Base-by-base conservation (phyloP, 768 basidiomycete genomes). In the Royoungia palumana region DNA sequence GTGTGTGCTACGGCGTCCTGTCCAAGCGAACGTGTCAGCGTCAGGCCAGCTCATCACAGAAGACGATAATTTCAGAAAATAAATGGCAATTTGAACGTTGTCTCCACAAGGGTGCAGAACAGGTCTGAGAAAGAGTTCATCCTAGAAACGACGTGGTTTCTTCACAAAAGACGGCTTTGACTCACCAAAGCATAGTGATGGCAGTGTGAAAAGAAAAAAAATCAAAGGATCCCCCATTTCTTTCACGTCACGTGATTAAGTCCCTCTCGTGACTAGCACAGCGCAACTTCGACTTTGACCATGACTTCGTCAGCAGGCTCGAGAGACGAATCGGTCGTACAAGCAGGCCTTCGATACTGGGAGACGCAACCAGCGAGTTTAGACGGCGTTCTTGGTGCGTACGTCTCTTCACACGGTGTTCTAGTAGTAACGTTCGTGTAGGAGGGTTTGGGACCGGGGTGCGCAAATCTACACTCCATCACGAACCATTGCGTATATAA, bases 271-370 rank as follows among this genome's bases (percentile, higher is more conserved):
- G 14, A 1, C 30, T 6, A 14, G n/a, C n/a, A 14, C 2, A 32
- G 28, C 5, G 28, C 28, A 28, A 28, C 28, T 28, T 27, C 12
- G 19, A 11, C 21, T 24, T 16, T 43, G 22, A 32, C 27, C 7
- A 56, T 52, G 54, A 21, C 44, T 24, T 49, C 50, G 14, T 50
- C 50, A 2, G 20, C 48, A 12, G 38, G 60, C n/a, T 63, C 67
- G 32, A 67, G 60, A 41, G 53, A 62, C 17, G 48, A 71, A 40
- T 82, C 89, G 0, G 75, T 85, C 49, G 73, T 92, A 24, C 69
- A 86, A 49, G 80, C 85, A 32, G 90, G 95, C 14, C 81, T 97
- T 37, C 72, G 80, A 19, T 98, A 96, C 65, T 98, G 95, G 95
- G 77, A 75, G 19, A 73, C 73, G 2, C 88, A 92, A 55, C 83